Percentiles rank a stretch among this genome's conserved stretches.
These are phyloP conservation scores for Pochonia chlamydosporia DNA, from an alignment of 2,329 filamentous ascomycete species.

Conservation along the genomic window DNA sequence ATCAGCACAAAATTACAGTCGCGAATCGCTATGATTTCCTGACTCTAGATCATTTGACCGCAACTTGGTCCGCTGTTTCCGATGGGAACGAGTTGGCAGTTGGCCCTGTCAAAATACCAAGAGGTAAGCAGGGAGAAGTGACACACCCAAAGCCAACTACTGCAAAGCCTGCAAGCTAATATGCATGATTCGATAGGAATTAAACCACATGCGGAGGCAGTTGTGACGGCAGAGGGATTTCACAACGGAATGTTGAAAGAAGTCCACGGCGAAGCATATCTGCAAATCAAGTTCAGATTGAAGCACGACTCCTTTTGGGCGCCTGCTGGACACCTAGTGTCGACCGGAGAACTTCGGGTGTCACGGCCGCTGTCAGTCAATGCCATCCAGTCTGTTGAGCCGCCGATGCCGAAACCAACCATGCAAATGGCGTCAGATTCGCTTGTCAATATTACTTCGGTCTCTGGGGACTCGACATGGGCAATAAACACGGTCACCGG, in stretches of 20 bases:
- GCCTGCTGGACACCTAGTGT: constrained; percentile 42
- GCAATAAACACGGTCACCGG: constrained; percentile 38
- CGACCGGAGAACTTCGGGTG: constrained; percentile 42
- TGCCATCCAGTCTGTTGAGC: constrained; percentile 11
- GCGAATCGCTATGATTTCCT: constrained; percentile 51
- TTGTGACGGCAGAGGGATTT: constrained; percentile 26
- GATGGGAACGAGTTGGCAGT: constrained; percentile 29
- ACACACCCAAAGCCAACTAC: background rate
- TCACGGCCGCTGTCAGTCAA: constrained; percentile 24
- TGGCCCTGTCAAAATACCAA: constrained; percentile 33
- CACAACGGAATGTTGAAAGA: constrained; percentile 17
- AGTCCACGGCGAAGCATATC: constrained; percentile 34
- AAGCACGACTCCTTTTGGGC: constrained; percentile 44
- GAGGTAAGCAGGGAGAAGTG: constrained; percentile 22
- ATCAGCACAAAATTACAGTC: constrained; percentile 37
- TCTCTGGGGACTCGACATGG: constrained; percentile 32
- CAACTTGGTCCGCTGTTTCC: constrained; percentile 35
- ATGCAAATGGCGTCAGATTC: constrained; percentile 12
- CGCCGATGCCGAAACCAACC: constrained; percentile 16
- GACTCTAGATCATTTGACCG: constrained; percentile 42
- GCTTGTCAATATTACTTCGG: constrained; percentile 27
- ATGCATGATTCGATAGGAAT: constrained; percentile 23
- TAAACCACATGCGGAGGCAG: constrained; percentile 34
- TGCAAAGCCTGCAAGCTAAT: background rate
- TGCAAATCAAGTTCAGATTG: constrained; percentile 42